Percentiles rank a stretch among this genome's conserved stretches.
phyloP scores from a whole-genome alignment of 1,284 basidiomycete genomes.

The Leccinum pallidistipes region DNA sequence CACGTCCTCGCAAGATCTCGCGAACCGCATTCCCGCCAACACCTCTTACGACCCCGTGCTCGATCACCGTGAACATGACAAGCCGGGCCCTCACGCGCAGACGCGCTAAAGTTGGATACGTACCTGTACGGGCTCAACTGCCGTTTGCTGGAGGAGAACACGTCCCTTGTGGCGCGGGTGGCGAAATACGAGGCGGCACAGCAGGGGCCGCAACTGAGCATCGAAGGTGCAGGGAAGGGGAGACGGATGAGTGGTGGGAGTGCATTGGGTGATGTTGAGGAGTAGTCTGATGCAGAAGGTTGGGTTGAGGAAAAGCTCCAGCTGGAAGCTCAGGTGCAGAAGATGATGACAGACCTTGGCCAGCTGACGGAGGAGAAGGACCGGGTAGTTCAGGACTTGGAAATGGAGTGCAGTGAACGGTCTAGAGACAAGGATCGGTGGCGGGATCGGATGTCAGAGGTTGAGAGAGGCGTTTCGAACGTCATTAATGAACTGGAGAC shows the following conservation, averaged over 20 bases:
- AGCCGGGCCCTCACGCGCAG: conserved; percentile 61
- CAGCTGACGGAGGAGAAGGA: conserved; percentile 41
- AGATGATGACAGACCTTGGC: conserved; percentile 47
- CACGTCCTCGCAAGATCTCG: conserved; percentile 81
- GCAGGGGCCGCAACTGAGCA: conserved; percentile 24
- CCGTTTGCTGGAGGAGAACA: conserved; percentile 80
- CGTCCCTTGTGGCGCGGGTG: conserved; percentile 54
- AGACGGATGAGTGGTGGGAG: conserved; percentile 52
- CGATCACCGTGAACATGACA: conserved; percentile 63
- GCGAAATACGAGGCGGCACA: conserved; percentile 43
- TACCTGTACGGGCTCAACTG: conserved; percentile 82
- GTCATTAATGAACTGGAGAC: conserved; percentile 66
- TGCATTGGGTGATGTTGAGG: conserved; percentile 56
- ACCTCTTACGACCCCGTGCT: conserved; percentile 81
- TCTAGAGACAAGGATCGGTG: conserved; percentile 63
- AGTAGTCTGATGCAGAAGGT: conserved; percentile 55
- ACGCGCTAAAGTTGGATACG: conserved; percentile 76
- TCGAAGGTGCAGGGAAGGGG: conserved; percentile 27
- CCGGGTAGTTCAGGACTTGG: conserved; percentile 41
- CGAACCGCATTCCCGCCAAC: conserved; percentile 75
- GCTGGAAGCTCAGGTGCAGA: conserved; percentile 48
- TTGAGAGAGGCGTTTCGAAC: conserved; percentile 63
- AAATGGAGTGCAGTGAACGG: conserved; percentile 55
- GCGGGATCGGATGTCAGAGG: conserved; percentile 66
- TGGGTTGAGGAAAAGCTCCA: conserved; percentile 65